Conservation (phyloP, 2,329 filamentous ascomycete species). For the Cucurbitaria berberidis region DNA sequence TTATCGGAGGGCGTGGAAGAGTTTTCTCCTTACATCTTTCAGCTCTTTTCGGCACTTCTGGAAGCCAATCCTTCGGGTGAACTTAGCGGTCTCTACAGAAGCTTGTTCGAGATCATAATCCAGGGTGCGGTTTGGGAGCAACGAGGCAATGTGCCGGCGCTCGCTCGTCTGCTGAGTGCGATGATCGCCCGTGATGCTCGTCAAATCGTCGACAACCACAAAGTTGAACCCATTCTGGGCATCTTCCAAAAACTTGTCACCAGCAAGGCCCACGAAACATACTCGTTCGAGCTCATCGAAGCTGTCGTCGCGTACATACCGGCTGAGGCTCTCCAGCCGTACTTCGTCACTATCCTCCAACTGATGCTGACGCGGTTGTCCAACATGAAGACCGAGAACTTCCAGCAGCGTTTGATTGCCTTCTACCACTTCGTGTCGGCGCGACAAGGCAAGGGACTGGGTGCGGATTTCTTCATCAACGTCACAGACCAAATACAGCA, state of each 20-base stretch:
- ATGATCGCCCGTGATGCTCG: constrained; percentile 79
- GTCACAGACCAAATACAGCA: constrained; percentile 82
- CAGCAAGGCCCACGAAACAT: constrained; percentile 81
- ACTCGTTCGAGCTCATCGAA: constrained; percentile 91
- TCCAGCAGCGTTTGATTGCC: constrained; percentile 85
- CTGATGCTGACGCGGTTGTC: constrained; percentile 77
- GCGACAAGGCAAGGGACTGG: constrained; percentile 78
- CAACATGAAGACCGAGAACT: constrained; percentile 79
- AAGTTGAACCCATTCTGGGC: constrained; percentile 86
- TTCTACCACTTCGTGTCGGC: constrained; percentile 95
- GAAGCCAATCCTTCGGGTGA: constrained; percentile 82
- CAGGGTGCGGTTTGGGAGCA: constrained; percentile 87
- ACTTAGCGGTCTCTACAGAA: constrained; percentile 80
- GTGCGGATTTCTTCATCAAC: constrained; percentile 88
- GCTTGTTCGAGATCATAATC: constrained; percentile 78
- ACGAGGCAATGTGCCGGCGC: constrained; percentile 88
- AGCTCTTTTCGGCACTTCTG: constrained; percentile 88
- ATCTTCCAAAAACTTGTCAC: constrained; percentile 92
- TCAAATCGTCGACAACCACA: constrained; percentile 76
- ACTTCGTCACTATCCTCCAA: constrained; percentile 79
- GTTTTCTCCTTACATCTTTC: constrained; percentile 96
- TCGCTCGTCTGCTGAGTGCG: constrained; percentile 81
- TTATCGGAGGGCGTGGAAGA: constrained; percentile 85
- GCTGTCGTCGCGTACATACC: constrained; percentile 76
- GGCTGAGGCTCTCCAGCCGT: constrained; percentile 74